These are phyloP conservation scores for Wickerhamomyces hampshirensis DNA, from an alignment of 805 yeast genomes.

Conservation along the genomic window DNA sequence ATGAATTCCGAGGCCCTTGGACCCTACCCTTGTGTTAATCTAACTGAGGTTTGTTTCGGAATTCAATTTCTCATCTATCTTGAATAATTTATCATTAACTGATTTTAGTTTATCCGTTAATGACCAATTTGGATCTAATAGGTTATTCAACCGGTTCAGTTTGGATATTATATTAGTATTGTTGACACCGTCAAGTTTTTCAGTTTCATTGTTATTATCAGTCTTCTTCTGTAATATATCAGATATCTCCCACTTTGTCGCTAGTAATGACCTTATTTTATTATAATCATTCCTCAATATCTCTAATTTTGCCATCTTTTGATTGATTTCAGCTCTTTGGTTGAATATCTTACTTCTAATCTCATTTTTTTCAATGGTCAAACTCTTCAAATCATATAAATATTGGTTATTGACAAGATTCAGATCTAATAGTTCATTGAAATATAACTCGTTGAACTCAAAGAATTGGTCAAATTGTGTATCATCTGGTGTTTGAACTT, in stretches of 20 bases:
- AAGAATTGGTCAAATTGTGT: constrained; percentile 17
- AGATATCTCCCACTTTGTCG: constrained; percentile 15
- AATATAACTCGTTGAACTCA: constrained; percentile 23
- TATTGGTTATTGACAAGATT: constrained; percentile 31
- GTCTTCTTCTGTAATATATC: constrained; percentile 7
- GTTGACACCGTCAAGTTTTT: not conserved
- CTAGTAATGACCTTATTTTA: constrained; percentile 15
- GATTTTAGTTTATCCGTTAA: constrained; percentile 13
- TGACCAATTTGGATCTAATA: constrained; percentile 24
- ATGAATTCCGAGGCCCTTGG: no score
- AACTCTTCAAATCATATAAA: constrained; percentile 25
- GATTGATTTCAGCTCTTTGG: constrained; percentile 23
- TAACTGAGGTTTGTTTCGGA: no score
- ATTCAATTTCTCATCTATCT: constrained; percentile 6
- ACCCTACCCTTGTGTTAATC: no score
- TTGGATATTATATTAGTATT: constrained; percentile 15
- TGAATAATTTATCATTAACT: constrained; percentile 10
- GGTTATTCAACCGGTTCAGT: constrained; percentile 25
- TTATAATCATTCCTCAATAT: constrained; percentile 21
- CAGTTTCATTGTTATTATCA: not conserved
- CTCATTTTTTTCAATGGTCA: constrained; percentile 26
- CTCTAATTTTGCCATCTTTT: constrained; percentile 23
- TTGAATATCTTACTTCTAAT: no score
- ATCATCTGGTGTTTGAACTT: constrained; percentile 4
- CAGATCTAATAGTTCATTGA: constrained; percentile 30